phyloP scores from a whole-genome alignment of 148 eudicot genomes.

The Drosera capensis region DNA sequence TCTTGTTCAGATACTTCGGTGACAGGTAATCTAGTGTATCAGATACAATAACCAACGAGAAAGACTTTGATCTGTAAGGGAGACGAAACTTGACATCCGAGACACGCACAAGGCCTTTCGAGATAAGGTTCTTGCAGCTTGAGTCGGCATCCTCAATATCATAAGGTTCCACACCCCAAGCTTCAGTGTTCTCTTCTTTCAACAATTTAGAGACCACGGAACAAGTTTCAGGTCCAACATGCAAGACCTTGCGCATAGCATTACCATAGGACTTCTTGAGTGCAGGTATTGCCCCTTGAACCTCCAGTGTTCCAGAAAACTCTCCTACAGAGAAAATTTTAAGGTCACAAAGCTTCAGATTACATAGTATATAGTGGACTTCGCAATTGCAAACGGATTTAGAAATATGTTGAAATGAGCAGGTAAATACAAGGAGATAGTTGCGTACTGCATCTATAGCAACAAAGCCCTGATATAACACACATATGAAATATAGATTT shows the following conservation, averaged over 20 bases:
- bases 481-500: too few species aligned
- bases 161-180: constrained; percentile 43
- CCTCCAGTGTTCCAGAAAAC: constrained; percentile 28
- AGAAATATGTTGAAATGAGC: too few species aligned
- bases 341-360: too few species aligned
- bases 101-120: constrained; percentile 29
- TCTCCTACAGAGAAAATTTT: constrained; percentile 18
- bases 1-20: constrained; percentile 32
- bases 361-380: too few species aligned
- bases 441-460: too few species aligned
- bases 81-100: constrained; percentile 36
- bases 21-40: constrained; percentile 39
- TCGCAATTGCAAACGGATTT: too few species aligned
- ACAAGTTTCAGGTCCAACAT: constrained; percentile 38
- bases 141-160: constrained; percentile 32
- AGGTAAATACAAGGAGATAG: too few species aligned
- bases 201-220: constrained; percentile 23
- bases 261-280: constrained; percentile 34
- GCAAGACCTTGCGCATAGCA: constrained; percentile 32
- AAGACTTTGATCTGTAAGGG: constrained; percentile 28
- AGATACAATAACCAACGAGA: constrained; percentile 32
- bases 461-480: too few species aligned
- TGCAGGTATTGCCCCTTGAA: constrained; percentile 23
- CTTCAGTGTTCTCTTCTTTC: constrained; percentile 27
- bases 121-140: constrained; percentile 25